Percentiles rank a stretch among this genome's conserved stretches.
These are phyloP conservation scores for Kodamaea neixiangensis DNA, from an alignment of 805 yeast species.

Conservation along the genomic window DNA sequence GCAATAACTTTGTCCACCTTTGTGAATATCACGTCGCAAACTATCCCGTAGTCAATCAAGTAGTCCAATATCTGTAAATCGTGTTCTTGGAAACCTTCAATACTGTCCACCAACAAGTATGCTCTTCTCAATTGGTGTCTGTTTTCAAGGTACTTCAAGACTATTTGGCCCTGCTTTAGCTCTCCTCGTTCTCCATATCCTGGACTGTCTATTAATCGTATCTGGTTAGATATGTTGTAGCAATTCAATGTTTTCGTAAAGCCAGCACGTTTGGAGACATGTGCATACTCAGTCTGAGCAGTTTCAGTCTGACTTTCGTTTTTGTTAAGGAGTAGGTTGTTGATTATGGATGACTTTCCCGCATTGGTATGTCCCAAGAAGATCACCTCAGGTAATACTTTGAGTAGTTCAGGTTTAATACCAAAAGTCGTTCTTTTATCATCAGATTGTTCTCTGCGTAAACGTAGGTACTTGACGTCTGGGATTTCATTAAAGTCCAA, in stretches of 20 bases:
- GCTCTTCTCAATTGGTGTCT: constrained; percentile 57
- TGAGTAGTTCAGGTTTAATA: constrained; percentile 31
- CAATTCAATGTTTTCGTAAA: constrained; percentile 67
- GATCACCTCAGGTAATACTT: constrained; percentile 64
- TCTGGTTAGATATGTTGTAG: constrained; percentile 61
- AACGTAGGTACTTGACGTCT: constrained; percentile 43
- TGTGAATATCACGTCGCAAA: constrained; percentile 75
- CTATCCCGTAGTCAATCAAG: constrained; percentile 55
- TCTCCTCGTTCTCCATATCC: constrained; percentile 83
- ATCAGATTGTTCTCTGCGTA: constrained; percentile 18
- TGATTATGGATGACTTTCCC: constrained; percentile 80
- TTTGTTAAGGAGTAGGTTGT: constrained; percentile 52
- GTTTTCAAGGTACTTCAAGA: constrained; percentile 58
- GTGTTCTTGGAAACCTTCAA: constrained; percentile 56
- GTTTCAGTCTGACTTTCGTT: constrained; percentile 26
- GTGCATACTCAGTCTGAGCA: constrained; percentile 46
- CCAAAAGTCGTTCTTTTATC: constrained; percentile 31
- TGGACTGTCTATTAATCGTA: constrained; percentile 80
- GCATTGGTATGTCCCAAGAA: constrained; percentile 82
- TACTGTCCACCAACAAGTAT: constrained; percentile 62
- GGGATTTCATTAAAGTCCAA: constrained; percentile 58
- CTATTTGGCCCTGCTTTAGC: constrained; percentile 66
- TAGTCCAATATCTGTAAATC: constrained; percentile 56
- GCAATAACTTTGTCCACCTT: constrained; percentile 62
- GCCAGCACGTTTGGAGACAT: constrained; percentile 56